Evolutionary conservation across 2,329 filamentous ascomycete genomes (phyloP).

Genomic region (Exophiala mesophila): DNA sequence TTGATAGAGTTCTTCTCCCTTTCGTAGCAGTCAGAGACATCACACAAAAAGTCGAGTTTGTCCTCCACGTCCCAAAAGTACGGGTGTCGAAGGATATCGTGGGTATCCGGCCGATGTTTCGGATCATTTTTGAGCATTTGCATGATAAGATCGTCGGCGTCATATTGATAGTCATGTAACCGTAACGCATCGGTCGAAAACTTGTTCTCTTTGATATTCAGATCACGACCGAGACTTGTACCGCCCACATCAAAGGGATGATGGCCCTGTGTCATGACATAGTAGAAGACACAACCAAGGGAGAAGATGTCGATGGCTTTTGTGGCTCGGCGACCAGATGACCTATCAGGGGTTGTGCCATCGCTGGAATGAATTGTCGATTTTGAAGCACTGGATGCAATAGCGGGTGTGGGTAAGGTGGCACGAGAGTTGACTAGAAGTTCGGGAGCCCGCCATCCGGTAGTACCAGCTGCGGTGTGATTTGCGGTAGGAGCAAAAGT

Average conservation of each 20-base stretch:
- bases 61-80: constrained; percentile 96
- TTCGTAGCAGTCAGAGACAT: constrained; percentile 94
- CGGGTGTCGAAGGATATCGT: constrained; percentile 80
- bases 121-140: constrained; percentile 71
- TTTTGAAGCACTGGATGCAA: constrained; percentile 43
- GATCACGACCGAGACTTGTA: constrained; percentile 81
- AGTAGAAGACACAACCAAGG: constrained; percentile 95
- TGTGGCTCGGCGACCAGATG: constrained; percentile 72
- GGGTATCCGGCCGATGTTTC: constrained; percentile 64
- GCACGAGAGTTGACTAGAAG: constrained; percentile 62
- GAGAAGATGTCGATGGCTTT: constrained; percentile 97
- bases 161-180: constrained; percentile 76
- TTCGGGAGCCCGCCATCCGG: constrained; percentile 94
- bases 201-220: constrained; percentile 91
- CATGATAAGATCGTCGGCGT: constrained; percentile 79
- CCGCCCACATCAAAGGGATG: constrained; percentile 95
- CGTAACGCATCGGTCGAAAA: constrained; percentile 66
- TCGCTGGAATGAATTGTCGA: constrained; percentile 39
- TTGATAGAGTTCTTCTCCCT: constrained; percentile 58
- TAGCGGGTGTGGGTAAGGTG: constrained; percentile 35
- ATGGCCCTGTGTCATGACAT: constrained; percentile 85
- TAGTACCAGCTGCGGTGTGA: constrained; percentile 70
- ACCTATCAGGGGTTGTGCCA: constrained; percentile 50
- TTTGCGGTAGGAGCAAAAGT: constrained; percentile 92
- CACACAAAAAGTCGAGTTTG: constrained; percentile 85